Evolutionary conservation across 2,329 filamentous ascomycete species (phyloP), one percentile per base, ranked within the genome.

Genomic region (Alternaria solani): DNA sequence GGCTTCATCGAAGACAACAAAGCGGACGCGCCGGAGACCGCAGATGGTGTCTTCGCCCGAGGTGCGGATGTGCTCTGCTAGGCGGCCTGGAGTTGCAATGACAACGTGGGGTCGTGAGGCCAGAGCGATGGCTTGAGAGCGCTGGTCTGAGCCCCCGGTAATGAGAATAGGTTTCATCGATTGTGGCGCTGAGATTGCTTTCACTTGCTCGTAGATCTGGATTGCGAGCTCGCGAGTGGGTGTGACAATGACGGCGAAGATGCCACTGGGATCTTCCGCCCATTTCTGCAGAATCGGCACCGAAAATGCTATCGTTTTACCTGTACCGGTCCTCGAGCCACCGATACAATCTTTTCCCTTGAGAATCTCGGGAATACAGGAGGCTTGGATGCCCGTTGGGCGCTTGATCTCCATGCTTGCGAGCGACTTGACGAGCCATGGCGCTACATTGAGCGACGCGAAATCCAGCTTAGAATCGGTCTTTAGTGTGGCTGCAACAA

Each of bases 141-240:
- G 88, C 92, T 98, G 97, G 75, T 99, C 94, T 30, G 91, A 88
- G 38, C 95, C 95, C 51, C 95, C 95, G 1, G 93, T 98, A 42
- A 99, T 86, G n/a, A 99, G 86, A 44, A 94, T 85, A 4, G 91
- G 89, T 78, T 97, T 97, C 67, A 99, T 86, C 57, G 89, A 91
- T 72, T 97, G 93, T 0, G 92, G 91, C 4, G 93, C 89, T 3
- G 93, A 94, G 56, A 99, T 93, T 14, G 95, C 95, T 75, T 93
- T 93, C 82, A 98, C 90, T 78, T 99, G 95, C 81, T 99, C 95
- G 77, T 90, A 96, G 51, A 99, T 97, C 76, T 99, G 95, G 23
- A 98, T 86, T 4, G 95, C 95, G 59, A 99, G 87, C 81, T 99
- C 95, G 71, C 92, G 87, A 7, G 73, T 74, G 9, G 72, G 74